Conservation (phyloP, 2,329 filamentous ascomycete species). For the Raffaelea ambrosiae region DNA sequence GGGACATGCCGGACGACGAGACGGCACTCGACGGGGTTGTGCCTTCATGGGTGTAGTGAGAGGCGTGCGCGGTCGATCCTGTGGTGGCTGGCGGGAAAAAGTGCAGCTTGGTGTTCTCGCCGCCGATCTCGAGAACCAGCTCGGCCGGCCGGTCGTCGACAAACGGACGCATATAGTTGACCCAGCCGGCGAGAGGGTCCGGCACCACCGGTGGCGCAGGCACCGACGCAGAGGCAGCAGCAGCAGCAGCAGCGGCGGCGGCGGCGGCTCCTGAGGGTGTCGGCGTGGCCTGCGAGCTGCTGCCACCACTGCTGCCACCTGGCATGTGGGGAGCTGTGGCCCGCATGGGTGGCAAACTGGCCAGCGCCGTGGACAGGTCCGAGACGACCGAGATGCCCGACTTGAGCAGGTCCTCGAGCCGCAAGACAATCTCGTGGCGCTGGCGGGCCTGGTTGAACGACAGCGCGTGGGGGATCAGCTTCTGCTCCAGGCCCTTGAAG, state of each 20-base stretch:
- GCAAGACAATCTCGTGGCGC: constrained; percentile 67
- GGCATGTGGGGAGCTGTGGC: too few species aligned
- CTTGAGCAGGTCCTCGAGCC: constrained; percentile 81
- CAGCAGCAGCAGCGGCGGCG: constrained; percentile 5
- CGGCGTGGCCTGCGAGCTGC: neutral
- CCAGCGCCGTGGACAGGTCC: neutral
- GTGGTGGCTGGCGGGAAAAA: constrained; percentile 20
- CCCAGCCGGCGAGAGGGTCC: constrained; percentile 36
- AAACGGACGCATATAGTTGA: constrained; percentile 77
- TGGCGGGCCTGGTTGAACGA: constrained; percentile 63
- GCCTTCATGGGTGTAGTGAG: too few species aligned
- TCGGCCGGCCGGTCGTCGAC: constrained; percentile 68
- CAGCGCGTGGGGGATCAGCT: constrained; percentile 68
- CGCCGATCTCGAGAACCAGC: constrained; percentile 72
- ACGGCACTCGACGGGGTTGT: too few species aligned
- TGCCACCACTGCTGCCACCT: too few species aligned
- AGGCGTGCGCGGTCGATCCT: too few species aligned
- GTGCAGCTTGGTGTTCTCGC: constrained; percentile 53
- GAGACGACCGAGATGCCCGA: constrained; percentile 65
- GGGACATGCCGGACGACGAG: too few species aligned
- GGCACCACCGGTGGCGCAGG: neutral
- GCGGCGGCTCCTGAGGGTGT: neutral
- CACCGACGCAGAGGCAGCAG: neutral
- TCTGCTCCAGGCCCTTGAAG: constrained; percentile 84
- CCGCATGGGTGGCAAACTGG: too few species aligned